phyloP scores from a whole-genome alignment of 2,329 filamentous ascomycete genomes.

The Xylaria sp. region DNA sequence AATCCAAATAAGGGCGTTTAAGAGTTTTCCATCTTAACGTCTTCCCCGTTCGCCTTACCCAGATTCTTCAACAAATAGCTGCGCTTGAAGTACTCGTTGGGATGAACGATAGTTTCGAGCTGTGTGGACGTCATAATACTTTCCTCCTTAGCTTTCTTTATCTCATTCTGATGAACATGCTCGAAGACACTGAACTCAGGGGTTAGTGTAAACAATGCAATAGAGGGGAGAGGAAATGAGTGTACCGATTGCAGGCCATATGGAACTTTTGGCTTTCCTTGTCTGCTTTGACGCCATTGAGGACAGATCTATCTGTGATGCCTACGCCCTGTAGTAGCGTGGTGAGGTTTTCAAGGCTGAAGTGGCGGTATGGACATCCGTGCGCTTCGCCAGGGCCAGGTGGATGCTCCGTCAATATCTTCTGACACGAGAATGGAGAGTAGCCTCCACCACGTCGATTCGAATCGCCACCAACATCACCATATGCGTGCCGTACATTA shows the following conservation, averaged over 20 bases:
- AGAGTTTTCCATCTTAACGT: slow-evolving; percentile 68
- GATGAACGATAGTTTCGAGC: slow-evolving; percentile 94
- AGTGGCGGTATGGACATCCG: slow-evolving; percentile 97
- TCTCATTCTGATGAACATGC: slow-evolving; percentile 80
- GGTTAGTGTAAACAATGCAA: slow-evolving; percentile 34
- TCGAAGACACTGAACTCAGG: slow-evolving; percentile 78
- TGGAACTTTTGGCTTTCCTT: slow-evolving; percentile 90
- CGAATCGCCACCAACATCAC: slow-evolving; percentile 91
- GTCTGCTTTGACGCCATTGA: slow-evolving; percentile 87
- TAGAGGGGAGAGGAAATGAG: not conserved
- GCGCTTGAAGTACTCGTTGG: slow-evolving; percentile 97
- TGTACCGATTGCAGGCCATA: slow-evolving; percentile 89
- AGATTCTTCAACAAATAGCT: slow-evolving; percentile 90
- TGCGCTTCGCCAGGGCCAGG: slow-evolving; percentile 89
- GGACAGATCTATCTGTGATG: slow-evolving; percentile 78
- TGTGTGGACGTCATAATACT: slow-evolving; percentile 77
- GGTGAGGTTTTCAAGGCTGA: slow-evolving; percentile 86
- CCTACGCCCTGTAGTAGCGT: slow-evolving; percentile 81
- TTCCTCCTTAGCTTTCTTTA: slow-evolving; percentile 81
- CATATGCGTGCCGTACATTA: slow-evolving; percentile 94
- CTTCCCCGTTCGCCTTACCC: slow-evolving; percentile 61
- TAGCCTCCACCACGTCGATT: slow-evolving; percentile 90
- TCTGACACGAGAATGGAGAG: slow-evolving; percentile 92
- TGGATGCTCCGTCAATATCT: slow-evolving; percentile 88
- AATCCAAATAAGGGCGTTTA: slow-evolving; percentile 5